A percentile compares a stretch with the other conserved stretches of the same genome.
These are phyloP conservation scores for Sinapis alba DNA, from an alignment of 441 rosid species.

Conservation along the genomic window DNA sequence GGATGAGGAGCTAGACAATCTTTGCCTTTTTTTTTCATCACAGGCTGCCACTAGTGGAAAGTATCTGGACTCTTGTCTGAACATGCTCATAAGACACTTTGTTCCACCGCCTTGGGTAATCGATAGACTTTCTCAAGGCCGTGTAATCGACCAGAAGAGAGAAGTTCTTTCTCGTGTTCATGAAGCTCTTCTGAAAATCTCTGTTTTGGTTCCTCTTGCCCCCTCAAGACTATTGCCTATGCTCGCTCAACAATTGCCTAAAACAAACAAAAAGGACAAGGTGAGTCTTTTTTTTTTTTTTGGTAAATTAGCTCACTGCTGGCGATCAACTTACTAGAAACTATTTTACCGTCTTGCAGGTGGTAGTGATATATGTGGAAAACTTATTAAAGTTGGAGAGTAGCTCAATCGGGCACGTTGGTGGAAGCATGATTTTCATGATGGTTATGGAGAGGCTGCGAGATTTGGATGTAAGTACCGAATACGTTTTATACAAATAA, in stretches of 20 bases:
- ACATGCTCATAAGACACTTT: constrained; percentile 72
- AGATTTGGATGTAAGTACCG: constrained; percentile 79
- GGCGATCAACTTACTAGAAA: not conserved
- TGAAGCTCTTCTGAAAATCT: constrained; percentile 53
- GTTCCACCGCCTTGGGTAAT: constrained; percentile 55
- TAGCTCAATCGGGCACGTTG: constrained; percentile 64
- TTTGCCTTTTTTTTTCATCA: not conserved
- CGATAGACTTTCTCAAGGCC: constrained; percentile 45
- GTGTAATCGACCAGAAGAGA: constrained; percentile 51
- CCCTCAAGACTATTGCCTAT: constrained; percentile 55
- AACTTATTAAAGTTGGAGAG: constrained; percentile 76
- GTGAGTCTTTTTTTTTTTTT: constrained; percentile 44
- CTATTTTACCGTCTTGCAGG: constrained; percentile 36
- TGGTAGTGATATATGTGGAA: constrained; percentile 56
- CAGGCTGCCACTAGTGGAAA: constrained; percentile 80
- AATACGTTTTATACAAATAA: not conserved
- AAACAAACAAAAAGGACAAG: constrained; percentile 46
- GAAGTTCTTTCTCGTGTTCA: constrained; percentile 72
- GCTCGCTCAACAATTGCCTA: constrained; percentile 62
- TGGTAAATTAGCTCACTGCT: constrained; percentile 6
- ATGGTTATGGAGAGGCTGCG: constrained; percentile 67
- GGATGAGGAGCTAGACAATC: not conserved
- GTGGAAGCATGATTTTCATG: constrained; percentile 62
- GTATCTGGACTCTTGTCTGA: constrained; percentile 62
- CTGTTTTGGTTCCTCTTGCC: constrained; percentile 68